Evolutionary conservation across 495 filamentous ascomycete species (phyloP).

Genomic region (Hypoxylon fragiforme): DNA sequence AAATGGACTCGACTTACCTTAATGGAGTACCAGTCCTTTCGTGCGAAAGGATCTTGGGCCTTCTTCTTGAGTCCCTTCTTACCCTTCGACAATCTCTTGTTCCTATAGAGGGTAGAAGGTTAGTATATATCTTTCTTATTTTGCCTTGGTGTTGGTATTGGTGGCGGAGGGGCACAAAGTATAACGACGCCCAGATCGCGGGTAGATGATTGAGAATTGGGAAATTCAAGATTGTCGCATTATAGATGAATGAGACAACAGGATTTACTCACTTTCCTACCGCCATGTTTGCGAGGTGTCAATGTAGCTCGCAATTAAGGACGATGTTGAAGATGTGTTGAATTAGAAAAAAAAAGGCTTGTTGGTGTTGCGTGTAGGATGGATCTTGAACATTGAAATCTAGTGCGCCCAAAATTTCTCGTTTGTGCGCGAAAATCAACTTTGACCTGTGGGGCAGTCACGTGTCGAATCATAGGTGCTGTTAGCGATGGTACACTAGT

Average conservation of each 20-base stretch:
- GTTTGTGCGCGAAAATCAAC: constrained; percentile 37
- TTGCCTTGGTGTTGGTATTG: constrained; percentile 11
- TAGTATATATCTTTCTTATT: constrained; percentile 40
- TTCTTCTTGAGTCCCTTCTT: constrained; percentile 99
- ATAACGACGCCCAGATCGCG: constrained; percentile 23
- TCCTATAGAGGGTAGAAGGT: constrained; percentile 70
- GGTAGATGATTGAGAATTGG: constrained; percentile 18
- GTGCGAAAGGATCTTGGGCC: constrained; percentile 91
- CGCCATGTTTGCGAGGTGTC: constrained; percentile 75
- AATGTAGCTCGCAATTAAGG: constrained; percentile 37
- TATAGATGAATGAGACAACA: constrained; percentile 8
- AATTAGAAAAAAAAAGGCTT: constrained; percentile 34
- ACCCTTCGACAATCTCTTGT: constrained; percentile 99
- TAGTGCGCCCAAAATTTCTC: constrained; percentile 40
- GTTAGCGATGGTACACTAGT: too few relatives aligned
- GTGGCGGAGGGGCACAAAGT: constrained; percentile 18
- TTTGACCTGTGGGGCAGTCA: constrained; percentile 18
- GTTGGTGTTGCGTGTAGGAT: constrained; percentile 33
- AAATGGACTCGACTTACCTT: constrained; percentile 65
- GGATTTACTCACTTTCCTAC: constrained; percentile 84
- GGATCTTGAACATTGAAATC: constrained; percentile 37
- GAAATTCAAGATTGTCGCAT: constrained; percentile 15
- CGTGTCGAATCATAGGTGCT: constrained; percentile 18
- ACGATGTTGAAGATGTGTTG: constrained; percentile 35
- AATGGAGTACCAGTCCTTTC: constrained; percentile 98